phyloP scores from a whole-genome alignment of 768 basidiomycete species.

The Termitomyces sp. region DNA sequence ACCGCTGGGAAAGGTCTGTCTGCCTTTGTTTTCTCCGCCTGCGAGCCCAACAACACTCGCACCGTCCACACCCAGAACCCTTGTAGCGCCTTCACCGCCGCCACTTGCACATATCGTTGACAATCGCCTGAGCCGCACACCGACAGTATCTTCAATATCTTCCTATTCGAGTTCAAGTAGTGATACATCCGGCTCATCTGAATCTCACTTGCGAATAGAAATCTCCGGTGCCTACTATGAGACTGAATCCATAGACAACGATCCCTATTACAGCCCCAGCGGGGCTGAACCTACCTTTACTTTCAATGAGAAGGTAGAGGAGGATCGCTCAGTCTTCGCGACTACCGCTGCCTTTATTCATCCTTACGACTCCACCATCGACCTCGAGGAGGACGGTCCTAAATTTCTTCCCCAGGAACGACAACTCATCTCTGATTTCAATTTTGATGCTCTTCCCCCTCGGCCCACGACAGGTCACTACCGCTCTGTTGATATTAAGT shows the following conservation, averaged over 20 bases:
- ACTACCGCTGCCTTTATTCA: conserved; percentile 49
- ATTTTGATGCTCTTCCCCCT: conserved; percentile 49
- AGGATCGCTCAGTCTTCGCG: conserved; percentile 20
- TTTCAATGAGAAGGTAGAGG: conserved; percentile 12
- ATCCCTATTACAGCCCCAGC: conserved; percentile 25
- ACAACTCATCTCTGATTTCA: conserved; percentile 39
- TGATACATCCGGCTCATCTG: conserved; percentile 18
- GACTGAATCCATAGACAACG: conserved; percentile 29
- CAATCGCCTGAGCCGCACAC: conserved; percentile 18
- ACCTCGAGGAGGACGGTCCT: conserved; percentile 24
- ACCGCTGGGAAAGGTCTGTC: conserved; percentile 25
- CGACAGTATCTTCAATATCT: conserved; percentile 9
- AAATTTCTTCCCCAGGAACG: conserved; percentile 30
- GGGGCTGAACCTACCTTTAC: conserved; percentile 15
- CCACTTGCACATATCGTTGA: conserved; percentile 21
- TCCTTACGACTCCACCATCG: conserved; percentile 32
- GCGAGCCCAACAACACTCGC: conserved; percentile 15
- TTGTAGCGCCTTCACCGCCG: conserved; percentile 24
- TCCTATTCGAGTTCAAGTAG: conserved; percentile 22
- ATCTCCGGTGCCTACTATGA: conserved; percentile 41
- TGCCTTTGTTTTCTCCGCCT: conserved; percentile 16
- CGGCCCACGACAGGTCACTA: conserved; percentile 9
- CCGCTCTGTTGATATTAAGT: not conserved
- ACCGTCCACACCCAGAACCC: conserved; percentile 15
- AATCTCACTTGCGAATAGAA: conserved; percentile 27